These are phyloP conservation scores for Meredithiella fracta DNA, from an alignment of 2,329 filamentous ascomycete species.

Conservation along the genomic window DNA sequence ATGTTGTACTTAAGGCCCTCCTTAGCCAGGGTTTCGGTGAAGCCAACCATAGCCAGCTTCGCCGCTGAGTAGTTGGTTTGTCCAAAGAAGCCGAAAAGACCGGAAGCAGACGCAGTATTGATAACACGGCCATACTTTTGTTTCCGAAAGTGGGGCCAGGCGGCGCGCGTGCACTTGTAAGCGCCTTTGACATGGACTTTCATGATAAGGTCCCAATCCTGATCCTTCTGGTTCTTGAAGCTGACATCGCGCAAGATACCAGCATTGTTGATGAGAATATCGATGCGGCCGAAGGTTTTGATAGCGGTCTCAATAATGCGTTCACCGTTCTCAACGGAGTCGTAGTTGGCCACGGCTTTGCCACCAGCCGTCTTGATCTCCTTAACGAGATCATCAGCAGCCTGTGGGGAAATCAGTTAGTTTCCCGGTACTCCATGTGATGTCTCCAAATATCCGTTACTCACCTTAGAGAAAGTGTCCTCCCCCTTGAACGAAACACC, in stretches of 20 bases:
- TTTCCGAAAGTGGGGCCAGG: constrained; percentile 95
- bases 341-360: constrained; percentile 95
- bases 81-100: constrained; percentile 88
- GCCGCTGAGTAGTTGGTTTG: constrained; percentile 95
- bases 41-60: constrained; percentile 88
- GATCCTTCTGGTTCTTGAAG: constrained; percentile 97
- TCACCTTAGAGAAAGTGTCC: constrained; percentile 69
- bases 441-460: constrained; percentile 15
- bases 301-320: constrained; percentile 85
- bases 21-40: constrained; percentile 95
- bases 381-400: constrained; percentile 66
- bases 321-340: constrained; percentile 83
- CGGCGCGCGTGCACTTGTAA: constrained; percentile 88
- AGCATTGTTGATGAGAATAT: constrained; percentile 94
- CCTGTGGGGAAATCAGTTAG: constrained; percentile 29
- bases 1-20: constrained; percentile 98
- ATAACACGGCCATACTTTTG: constrained; percentile 96
- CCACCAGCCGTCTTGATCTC: constrained; percentile 78
- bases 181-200: constrained; percentile 83
- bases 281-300: constrained; percentile 67
- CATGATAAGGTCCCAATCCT: constrained; percentile 92
- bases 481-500: constrained; percentile 88
- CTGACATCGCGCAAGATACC: constrained; percentile 87
- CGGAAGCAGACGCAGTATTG: constrained; percentile 91
- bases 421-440: not conserved